phyloP scores from a whole-genome alignment of 176 grass and related monocot genomes.

The Raddia guianensis region DNA sequence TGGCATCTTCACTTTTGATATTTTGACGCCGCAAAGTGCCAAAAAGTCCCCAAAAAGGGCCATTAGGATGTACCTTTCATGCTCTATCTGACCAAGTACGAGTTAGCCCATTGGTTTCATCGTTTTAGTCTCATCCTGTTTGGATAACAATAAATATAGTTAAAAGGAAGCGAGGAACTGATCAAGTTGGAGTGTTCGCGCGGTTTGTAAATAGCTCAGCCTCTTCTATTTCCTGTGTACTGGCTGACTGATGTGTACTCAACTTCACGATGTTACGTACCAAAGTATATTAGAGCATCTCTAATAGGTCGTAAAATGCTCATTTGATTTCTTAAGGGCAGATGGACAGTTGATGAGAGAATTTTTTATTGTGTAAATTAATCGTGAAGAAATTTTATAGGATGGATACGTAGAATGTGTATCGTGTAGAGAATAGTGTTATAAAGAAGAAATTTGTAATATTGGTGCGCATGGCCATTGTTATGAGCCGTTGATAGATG shows the following conservation, averaged over 20 bases:
- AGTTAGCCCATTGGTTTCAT: neutral
- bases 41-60: constrained; percentile 12
- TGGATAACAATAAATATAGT: constrained; percentile 23
- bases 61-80: constrained; percentile 20
- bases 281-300: neutral
- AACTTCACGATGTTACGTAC: neutral
- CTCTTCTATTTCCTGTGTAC: neutral
- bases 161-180: neutral
- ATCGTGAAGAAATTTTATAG: too few relatives aligned
- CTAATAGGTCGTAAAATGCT: too few relatives aligned
- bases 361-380: too few relatives aligned
- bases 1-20: neutral
- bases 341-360: too few relatives aligned
- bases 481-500: too few relatives aligned
- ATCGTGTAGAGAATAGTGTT: too few relatives aligned
- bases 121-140: neutral
- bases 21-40: constrained; percentile 24
- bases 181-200: neutral
- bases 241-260: neutral
- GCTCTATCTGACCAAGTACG: neutral
- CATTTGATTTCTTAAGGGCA: too few relatives aligned
- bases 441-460: too few relatives aligned
- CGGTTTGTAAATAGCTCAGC: constrained; percentile 14
- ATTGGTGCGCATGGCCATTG: too few relatives aligned
- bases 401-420: too few relatives aligned